These are phyloP conservation scores for Coccomyxa sp. DNA, from an alignment of 139 green algal species.

Conservation along the genomic window DNA sequence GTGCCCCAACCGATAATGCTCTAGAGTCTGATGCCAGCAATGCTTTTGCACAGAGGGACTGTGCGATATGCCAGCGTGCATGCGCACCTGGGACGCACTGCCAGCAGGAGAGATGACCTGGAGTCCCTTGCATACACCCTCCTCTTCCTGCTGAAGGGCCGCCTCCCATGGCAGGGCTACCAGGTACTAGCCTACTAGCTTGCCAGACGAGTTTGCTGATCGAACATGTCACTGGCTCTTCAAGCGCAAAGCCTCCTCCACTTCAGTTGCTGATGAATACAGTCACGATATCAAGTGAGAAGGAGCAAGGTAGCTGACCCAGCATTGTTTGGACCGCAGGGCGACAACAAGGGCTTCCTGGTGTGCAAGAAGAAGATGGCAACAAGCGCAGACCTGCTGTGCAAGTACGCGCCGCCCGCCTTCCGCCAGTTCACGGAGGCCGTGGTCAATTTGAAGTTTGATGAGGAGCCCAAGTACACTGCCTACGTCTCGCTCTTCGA, in stretches of 20 bases:
- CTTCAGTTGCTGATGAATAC: too few species aligned
- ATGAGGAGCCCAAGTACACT: conserved; percentile 94
- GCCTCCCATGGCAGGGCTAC: conserved; percentile 93
- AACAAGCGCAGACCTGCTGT: conserved; percentile 91
- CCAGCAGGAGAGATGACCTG: conserved; percentile 90
- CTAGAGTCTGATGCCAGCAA: neutral
- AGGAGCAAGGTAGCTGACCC: too few species aligned
- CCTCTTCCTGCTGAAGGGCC: conserved; percentile 92
- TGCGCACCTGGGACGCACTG: conserved; percentile 94
- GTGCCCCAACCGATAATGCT: too few species aligned
- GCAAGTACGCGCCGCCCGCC: conserved; percentile 89
- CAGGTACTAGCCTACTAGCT: conserved; percentile 43
- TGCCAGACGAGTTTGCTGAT: neutral
- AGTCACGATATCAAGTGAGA: too few species aligned
- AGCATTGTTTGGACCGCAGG: conserved; percentile 33
- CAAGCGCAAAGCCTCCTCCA: too few species aligned
- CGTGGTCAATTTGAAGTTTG: conserved; percentile 98
- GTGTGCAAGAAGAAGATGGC: conserved; percentile 99
- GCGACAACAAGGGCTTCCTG: conserved; percentile 98
- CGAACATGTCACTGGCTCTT: too few species aligned
- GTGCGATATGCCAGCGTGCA: conserved; percentile 97
- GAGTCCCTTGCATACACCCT: conserved; percentile 99
- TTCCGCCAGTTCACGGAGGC: conserved; percentile 94
- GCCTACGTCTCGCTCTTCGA: conserved; percentile 90
- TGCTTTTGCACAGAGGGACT: conserved; percentile 68